Conservation (phyloP, 2,329 filamentous ascomycete genomes). For the Neonectria sp. region DNA sequence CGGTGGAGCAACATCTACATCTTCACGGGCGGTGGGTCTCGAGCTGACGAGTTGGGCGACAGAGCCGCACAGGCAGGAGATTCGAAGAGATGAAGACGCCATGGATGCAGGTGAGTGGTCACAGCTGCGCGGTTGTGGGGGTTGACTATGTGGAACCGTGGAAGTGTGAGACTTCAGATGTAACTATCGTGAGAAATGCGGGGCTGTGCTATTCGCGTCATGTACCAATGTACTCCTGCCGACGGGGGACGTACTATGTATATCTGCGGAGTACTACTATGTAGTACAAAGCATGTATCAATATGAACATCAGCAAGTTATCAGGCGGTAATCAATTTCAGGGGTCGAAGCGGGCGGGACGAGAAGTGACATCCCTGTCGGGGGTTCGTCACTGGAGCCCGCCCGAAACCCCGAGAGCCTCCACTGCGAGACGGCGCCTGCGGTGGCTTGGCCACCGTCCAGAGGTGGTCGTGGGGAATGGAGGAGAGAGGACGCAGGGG, state of each 20-base stretch:
- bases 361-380: conserved; percentile 13
- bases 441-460: conserved; percentile 8
- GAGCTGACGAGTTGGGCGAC: conserved; percentile 24
- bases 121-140: neutral
- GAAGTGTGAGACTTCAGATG: neutral
- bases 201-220: conserved; percentile 4
- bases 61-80: conserved; percentile 31
- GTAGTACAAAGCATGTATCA: neutral
- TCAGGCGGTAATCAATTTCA: conserved; percentile 25
- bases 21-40: neutral
- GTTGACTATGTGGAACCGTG: neutral
- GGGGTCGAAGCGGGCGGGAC: conserved; percentile 16
- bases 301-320: neutral
- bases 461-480: neutral
- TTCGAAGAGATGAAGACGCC: conserved; percentile 15
- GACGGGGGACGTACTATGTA: too few relatives aligned
- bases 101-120: neutral
- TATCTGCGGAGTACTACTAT: too few relatives aligned
- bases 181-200: conserved; percentile 10
- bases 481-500: neutral
- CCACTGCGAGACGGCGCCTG: conserved; percentile 7
- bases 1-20: neutral
- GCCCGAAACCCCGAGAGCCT: conserved; percentile 15
- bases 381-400: conserved; percentile 22
- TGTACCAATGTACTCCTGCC: neutral